phyloP scores from a whole-genome alignment of 805 yeast genomes.

The Kluyveromyces aestuarii region DNA sequence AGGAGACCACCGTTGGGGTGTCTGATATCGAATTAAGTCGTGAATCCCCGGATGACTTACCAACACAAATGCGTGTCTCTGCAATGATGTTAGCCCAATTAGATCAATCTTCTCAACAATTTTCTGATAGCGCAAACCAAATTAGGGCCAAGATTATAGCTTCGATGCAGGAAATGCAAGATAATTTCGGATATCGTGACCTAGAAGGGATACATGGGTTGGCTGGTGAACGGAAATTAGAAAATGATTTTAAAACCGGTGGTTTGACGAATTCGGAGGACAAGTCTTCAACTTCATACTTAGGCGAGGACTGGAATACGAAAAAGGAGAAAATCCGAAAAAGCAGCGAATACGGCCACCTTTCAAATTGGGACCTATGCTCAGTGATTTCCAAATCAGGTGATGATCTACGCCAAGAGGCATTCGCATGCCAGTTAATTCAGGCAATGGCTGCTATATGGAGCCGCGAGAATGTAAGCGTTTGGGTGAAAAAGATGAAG shows the following conservation, averaged over 20 bases:
- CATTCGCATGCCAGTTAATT: conserved; percentile 92
- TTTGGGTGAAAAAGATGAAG: conserved; percentile 92
- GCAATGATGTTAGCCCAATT: conserved; percentile 89
- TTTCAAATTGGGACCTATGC: conserved; percentile 88
- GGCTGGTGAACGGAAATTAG: conserved; percentile 86
- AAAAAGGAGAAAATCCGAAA: conserved; percentile 74
- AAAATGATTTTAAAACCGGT: conserved; percentile 83
- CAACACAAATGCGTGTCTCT: conserved; percentile 93
- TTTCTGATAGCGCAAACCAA: conserved; percentile 45
- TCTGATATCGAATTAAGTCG: conserved; percentile 8
- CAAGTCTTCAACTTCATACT: conserved; percentile 35
- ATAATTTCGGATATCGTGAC: conserved; percentile 47
- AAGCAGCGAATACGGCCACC: conserved; percentile 73
- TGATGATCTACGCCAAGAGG: conserved; percentile 91
- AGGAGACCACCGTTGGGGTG: conserved; percentile 16
- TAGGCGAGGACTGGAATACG: conserved; percentile 89
- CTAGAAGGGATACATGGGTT: conserved; percentile 48
- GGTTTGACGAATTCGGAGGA: conserved; percentile 41
- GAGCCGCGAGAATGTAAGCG: conserved; percentile 57
- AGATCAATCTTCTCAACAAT: conserved; percentile 49
- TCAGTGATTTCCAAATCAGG: conserved; percentile 97
- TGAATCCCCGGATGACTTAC: conserved; percentile 43
- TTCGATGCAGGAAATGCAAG: conserved; percentile 70
- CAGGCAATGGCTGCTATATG: conserved; percentile 81
- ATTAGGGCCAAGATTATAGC: conserved; percentile 63